A percentile compares a stretch with the other conserved stretches of the same genome.
phyloP scores from a whole-genome alignment of 2,329 filamentous ascomycete species.

The Cylindrodendrum hubeiense region DNA sequence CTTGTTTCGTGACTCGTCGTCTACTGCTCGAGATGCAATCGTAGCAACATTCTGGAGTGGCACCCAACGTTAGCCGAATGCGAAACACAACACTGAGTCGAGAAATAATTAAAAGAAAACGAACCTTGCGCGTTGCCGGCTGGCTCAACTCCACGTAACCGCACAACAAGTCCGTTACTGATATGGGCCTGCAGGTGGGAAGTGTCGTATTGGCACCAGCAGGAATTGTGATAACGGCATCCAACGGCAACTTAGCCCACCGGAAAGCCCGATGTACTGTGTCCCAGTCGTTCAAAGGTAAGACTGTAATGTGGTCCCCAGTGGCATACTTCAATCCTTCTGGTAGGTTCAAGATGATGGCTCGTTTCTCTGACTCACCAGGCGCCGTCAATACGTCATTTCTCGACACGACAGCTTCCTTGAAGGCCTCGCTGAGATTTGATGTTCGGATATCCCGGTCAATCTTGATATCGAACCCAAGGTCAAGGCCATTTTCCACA shows the following conservation, averaged over 20 bases:
- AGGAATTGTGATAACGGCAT: conserved; percentile 65
- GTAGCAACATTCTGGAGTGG: conserved; percentile 50
- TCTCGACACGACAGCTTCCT: conserved; percentile 68
- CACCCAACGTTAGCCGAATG: background rate
- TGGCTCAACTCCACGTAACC: conserved; percentile 78
- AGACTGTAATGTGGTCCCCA: conserved; percentile 78
- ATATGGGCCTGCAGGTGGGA: conserved; percentile 65
- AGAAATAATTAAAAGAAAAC: conserved; percentile 50
- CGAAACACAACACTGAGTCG: background rate
- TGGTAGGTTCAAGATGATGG: conserved; percentile 73
- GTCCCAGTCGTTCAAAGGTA: conserved; percentile 73
- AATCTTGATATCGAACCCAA: conserved; percentile 57
- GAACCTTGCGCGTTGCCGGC: conserved; percentile 74
- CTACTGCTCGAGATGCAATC: conserved; percentile 38
- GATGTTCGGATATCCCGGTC: conserved; percentile 60
- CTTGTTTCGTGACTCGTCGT: conserved; percentile 52
- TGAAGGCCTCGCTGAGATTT: conserved; percentile 69
- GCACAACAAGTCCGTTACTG: conserved; percentile 70
- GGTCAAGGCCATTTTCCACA: conserved; percentile 51
- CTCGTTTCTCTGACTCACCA: conserved; percentile 64
- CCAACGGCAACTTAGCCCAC: conserved; percentile 73
- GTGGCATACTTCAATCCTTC: conserved; percentile 70
- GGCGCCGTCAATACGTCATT: conserved; percentile 62
- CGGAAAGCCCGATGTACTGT: conserved; percentile 71
- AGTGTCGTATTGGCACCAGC: conserved; percentile 60